Percentiles rank a stretch among this genome's conserved stretches.
Evolutionary conservation across 192 early-diverging fungal species (phyloP).

Genomic region (Jimgerdemannia lactiflua): DNA sequence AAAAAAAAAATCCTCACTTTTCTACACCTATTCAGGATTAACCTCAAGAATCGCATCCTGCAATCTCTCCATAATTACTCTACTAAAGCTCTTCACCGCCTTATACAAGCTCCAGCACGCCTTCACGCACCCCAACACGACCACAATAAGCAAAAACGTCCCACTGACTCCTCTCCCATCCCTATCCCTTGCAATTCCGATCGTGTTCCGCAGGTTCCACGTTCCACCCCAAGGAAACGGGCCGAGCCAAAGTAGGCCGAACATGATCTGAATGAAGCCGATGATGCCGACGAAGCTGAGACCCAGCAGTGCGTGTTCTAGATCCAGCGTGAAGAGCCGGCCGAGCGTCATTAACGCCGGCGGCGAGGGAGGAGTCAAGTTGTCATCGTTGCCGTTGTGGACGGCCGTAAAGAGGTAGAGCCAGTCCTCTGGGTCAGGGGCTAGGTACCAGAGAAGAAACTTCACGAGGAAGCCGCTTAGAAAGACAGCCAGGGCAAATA

Average conservation of each 20-base stretch:
- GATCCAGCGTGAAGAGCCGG: slow-evolving; percentile 37
- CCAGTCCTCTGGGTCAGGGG: slow-evolving; percentile 18
- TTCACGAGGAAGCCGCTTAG: slow-evolving; percentile 20
- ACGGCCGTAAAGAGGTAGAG: background rate
- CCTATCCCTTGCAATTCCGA: slow-evolving; percentile 20
- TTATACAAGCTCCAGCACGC: slow-evolving; percentile 31
- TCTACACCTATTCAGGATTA: background rate
- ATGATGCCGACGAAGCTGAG: slow-evolving; percentile 38
- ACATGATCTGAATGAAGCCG: slow-evolving; percentile 38
- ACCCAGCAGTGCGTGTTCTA: slow-evolving; percentile 34
- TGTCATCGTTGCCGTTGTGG: too few species aligned
- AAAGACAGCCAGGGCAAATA: slow-evolving; percentile 26
- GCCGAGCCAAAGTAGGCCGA: slow-evolving; percentile 35
- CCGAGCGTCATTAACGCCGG: slow-evolving; percentile 24
- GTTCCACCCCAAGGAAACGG: slow-evolving; percentile 27
- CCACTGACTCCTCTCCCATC: slow-evolving; percentile 28
- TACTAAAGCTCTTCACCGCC: slow-evolving; percentile 17
- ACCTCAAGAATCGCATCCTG: background rate
- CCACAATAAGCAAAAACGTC: slow-evolving; percentile 22
- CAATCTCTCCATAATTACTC: background rate
- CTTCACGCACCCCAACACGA: slow-evolving; percentile 34
- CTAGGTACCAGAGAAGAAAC: slow-evolving; percentile 13
- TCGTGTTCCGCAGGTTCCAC: slow-evolving; percentile 27
- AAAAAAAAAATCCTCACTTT: too few species aligned
- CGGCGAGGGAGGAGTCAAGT: slow-evolving; percentile 4